Base-by-base conservation (phyloP, 2,329 filamentous ascomycete genomes). In the Emmonsiellopsis sp. region DNA sequence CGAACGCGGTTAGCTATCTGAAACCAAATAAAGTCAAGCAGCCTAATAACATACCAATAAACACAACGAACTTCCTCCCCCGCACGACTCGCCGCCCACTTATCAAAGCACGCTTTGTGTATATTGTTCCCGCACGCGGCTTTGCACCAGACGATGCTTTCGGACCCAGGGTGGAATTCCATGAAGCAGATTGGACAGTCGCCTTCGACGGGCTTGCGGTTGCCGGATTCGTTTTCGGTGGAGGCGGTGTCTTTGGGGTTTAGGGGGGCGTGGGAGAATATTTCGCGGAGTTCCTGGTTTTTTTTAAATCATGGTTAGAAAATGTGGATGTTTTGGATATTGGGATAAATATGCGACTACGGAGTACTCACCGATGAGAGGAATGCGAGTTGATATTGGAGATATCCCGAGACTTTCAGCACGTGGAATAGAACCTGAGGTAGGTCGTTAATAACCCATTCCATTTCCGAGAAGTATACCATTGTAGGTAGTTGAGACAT, bases 151-250 rank as follows among this genome's bases (percentile, higher is more conserved):
- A 80, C 67, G 6, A 76, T 73, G 4, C 76, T 70, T 53, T 77
- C 69, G 9, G 71, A 71, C 2, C 63, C 63, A 1, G 73, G 63
- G 30, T 76, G 70, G 51, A 82, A 75, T 50, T 80, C 76, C 68
- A 76, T 78, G 62, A 79, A 81, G 65, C 82, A 85, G 57, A 85
- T 80, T 0, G 81, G 79, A 60, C 82, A 85, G 56, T 84, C 80
- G 20, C 80, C 82, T 50, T 83, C 79, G 35, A 83, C 66, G 1
- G 78, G 70, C 60, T 83, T 84, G 54, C 80, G 77, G 15, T 78
- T 78, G 15, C 76, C 74, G 7, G 67, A 65, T 6, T 72, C 67
- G 8, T 72, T 67, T 32, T 66, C 58, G 40, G 61, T 60, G 9
- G 64, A 59, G 8, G 65, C 58, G 8, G 67, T 62, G 20, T 72